Percentiles rank a stretch among this genome's conserved stretches.
Conservation (phyloP, 2,329 filamentous ascomycete genomes). For the Colletotrichum eleusines region DNA sequence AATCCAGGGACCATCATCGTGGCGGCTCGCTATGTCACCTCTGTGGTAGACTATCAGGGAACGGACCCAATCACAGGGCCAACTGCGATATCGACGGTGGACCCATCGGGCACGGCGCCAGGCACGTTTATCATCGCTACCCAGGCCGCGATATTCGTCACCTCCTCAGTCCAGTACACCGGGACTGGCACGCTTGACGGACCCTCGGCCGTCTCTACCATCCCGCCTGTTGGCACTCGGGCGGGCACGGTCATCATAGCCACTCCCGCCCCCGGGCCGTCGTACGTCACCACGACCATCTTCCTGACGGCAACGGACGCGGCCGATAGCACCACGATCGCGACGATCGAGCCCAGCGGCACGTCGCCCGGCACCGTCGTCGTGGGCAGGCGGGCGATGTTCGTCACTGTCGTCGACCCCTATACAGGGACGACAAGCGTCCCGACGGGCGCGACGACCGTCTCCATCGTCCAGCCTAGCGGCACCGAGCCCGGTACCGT, state of each 20-base stretch:
- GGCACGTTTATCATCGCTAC: constrained; percentile 32
- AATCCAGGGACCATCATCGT: constrained; percentile 28
- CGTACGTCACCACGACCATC: constrained; percentile 21
- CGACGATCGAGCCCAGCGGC: constrained; percentile 16
- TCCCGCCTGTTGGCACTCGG: constrained; percentile 17
- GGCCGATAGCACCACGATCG: constrained; percentile 3
- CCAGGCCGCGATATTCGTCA: constrained; percentile 31
- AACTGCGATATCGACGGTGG: constrained; percentile 20
- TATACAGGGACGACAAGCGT: constrained; percentile 5
- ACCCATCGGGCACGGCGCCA: constrained; percentile 25
- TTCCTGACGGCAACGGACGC: constrained; percentile 26
- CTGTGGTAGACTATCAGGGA: constrained; percentile 20
- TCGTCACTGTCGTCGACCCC: constrained; percentile 26
- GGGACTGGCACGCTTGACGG: constrained; percentile 15
- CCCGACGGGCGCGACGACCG: constrained; percentile 14
- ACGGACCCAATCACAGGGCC: constrained; percentile 23
- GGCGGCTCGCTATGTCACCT: constrained; percentile 27
- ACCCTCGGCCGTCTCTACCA: constrained; percentile 22
- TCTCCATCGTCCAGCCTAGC: constrained; percentile 25
- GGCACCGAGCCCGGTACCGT: constrained; percentile 23
- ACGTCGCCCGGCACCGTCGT: constrained; percentile 20
- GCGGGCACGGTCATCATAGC: constrained; percentile 31
- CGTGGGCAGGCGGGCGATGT: constrained; percentile 12
- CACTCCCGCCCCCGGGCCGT: background rate
- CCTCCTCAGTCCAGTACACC: constrained; percentile 17